A percentile compares a stretch with the other conserved stretches of the same genome.
These are phyloP conservation scores for Platanus orientalis DNA, from an alignment of 164 flowering plant species.

Conservation along the genomic window DNA sequence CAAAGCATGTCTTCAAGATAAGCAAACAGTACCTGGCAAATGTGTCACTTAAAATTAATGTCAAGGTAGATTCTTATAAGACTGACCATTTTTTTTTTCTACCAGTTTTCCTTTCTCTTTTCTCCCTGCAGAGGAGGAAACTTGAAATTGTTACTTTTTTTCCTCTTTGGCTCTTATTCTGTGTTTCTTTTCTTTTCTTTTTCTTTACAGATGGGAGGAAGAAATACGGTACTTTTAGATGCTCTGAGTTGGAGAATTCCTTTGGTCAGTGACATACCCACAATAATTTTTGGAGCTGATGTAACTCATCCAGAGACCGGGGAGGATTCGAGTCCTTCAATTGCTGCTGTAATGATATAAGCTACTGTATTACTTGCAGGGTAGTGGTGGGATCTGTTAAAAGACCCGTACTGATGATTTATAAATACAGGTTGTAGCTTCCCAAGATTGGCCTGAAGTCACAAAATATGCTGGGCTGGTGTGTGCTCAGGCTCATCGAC, in stretches of 20 bases:
- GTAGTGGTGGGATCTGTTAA: background rate
- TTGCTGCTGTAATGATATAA: constrained; percentile 1
- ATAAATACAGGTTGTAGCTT: constrained; percentile 47
- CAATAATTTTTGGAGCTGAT: constrained; percentile 47
- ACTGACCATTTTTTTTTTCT: no score
- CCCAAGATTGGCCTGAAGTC: constrained; percentile 66
- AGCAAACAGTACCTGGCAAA: constrained; percentile 48
- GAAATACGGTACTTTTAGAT: constrained; percentile 42
- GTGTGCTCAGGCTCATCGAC: constrained; percentile 60
- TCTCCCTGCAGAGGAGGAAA: no score
- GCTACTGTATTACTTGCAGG: background rate
- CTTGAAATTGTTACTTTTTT: no score
- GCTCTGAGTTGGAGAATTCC: constrained; percentile 36
- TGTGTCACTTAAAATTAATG: constrained; percentile 53
- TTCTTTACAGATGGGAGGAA: constrained; percentile 32
- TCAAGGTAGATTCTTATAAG: constrained; percentile 31
- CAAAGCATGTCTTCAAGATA: constrained; percentile 38
- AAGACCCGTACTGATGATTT: background rate
- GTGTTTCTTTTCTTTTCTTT: no score
- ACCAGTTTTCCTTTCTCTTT: no score
- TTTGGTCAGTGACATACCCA: constrained; percentile 37
- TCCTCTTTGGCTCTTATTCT: no score
- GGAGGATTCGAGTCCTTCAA: constrained; percentile 22
- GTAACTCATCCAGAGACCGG: constrained; percentile 43
- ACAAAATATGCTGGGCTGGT: constrained; percentile 62